Evolutionary conservation across 1,284 basidiomycete species (phyloP), one percentile per base, ranked within the genome.

Genomic region (Stereum hirsutum): DNA sequence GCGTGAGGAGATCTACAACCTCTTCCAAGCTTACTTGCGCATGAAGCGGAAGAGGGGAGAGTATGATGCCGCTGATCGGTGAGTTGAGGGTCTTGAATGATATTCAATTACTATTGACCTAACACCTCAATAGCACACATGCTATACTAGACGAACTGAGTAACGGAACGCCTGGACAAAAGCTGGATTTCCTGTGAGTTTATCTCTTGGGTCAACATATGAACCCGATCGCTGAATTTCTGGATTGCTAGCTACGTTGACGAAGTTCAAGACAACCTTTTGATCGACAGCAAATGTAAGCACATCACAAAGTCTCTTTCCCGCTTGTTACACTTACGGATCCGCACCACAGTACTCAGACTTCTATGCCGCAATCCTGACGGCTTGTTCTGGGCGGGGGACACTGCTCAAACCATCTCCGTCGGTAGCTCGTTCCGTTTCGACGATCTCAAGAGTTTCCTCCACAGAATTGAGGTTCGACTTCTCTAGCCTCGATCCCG

Each of bases 351-450:
- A 85, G 83, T 88, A 1, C 56, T 88, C 34, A 64, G 81, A 10
- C 62, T 59, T 0, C 53, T 86, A 2, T 85, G 81, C 51, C 58
- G 58, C 10, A 85, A 87, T 52, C 69, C 74, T 0, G 62, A 80
- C 41, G 84, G 85, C 0, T 58, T 83, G 19, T 85, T 86, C 53
- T 88, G 80, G 79, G 84, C 84, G 0, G 85, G 84, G 0, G 84
- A 88, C 53, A 88, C 85, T 0, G 83, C 84, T 0, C 84, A 88
- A 51, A 82, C 83, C 0, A 87, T 88, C 15, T 77, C 78, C 0
- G 69, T 74, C 1, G 84, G 83, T 0, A 83, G 79, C 44, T 74
- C 79, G 0, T 87, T 88, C 51, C 61, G 78, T 11, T 88, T 88
- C 56, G 64, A 81, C 48, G 83, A 86, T 34, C 55, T 88, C 44